Conservation (phyloP, 495 filamentous ascomycete species). For the Baudoinia panamericana region DNA sequence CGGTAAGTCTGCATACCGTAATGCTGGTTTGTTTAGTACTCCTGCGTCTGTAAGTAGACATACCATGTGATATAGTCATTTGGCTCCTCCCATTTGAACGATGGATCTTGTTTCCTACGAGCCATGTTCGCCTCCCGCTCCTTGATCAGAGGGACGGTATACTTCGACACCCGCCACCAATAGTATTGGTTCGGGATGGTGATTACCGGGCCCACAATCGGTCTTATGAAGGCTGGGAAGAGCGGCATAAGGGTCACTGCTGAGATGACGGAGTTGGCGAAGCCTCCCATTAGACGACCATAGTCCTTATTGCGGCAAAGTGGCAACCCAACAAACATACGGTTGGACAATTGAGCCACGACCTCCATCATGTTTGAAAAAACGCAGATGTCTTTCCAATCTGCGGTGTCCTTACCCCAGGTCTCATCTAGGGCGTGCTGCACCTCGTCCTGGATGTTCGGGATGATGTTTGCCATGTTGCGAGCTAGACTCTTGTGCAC, state of each 20-base stretch:
- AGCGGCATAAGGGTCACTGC: slow-evolving; percentile 2
- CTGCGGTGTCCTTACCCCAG: slow-evolving; percentile 24
- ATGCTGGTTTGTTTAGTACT: no score
- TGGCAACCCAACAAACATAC: slow-evolving; percentile 32
- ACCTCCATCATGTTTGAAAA: slow-evolving; percentile 25
- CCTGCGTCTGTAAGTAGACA: no score
- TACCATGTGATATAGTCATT: no score
- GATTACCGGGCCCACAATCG: slow-evolving; percentile 24
- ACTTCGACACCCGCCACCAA: no score
- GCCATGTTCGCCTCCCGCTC: no score
- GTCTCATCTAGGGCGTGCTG: slow-evolving; percentile 17
- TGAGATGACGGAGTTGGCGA: slow-evolving; percentile 1
- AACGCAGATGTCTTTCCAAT: slow-evolving; percentile 27
- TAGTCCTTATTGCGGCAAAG: slow-evolving; percentile 24
- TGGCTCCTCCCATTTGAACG: no score
- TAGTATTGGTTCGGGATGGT: slow-evolving; percentile 26
- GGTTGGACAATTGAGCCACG: slow-evolving; percentile 27
- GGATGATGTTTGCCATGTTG: slow-evolving; percentile 17
- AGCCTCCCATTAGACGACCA: not conserved
- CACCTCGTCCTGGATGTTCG: slow-evolving; percentile 26
- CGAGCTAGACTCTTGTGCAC: slow-evolving; percentile 23
- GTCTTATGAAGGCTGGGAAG: slow-evolving; percentile 5
- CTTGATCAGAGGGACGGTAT: no score
- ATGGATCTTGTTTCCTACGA: no score
- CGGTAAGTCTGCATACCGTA: no score